A percentile compares a stretch with the other conserved stretches of the same genome.
Evolutionary conservation across 352 stramenopile genomes (phyloP).

Genomic region (Thalassiosira livingstoniorum): DNA sequence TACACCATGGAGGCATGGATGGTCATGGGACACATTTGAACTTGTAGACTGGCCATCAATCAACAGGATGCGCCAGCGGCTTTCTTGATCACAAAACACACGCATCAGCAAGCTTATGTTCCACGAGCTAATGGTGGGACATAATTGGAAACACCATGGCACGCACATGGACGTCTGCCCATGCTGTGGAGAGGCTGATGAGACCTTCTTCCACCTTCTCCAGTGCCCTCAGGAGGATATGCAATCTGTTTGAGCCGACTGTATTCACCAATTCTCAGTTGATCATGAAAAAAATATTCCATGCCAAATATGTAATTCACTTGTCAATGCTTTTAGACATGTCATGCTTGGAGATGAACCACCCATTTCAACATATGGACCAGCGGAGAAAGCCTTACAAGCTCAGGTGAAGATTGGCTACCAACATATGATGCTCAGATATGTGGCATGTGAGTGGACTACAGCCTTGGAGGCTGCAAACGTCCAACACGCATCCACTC

Average conservation of each 20-base stretch:
- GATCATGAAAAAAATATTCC: no score
- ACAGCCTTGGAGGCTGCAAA: no score
- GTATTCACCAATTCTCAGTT: no score
- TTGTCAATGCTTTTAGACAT: no score
- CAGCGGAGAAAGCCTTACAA: no score
- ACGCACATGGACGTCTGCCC: background rate
- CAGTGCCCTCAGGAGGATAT: background rate
- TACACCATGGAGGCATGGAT: background rate
- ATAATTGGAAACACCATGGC: constrained; percentile 13
- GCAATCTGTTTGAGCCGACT: background rate
- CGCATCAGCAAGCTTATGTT: constrained; percentile 3
- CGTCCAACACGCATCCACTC: no score
- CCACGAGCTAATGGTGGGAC: background rate
- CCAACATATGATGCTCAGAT: no score
- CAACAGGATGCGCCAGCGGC: background rate
- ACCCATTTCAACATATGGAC: no score
- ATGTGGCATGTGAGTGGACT: no score
- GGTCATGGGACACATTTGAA: background rate
- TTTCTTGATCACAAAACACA: background rate
- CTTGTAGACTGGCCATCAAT: background rate
- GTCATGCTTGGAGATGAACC: no score
- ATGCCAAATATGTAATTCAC: no score
- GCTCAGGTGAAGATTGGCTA: no score
- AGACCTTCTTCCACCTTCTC: constrained; percentile 4
- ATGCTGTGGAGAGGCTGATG: constrained; percentile 7